phyloP scores from a whole-genome alignment of 148 eudicot genomes.

The Rheum nobile region DNA sequence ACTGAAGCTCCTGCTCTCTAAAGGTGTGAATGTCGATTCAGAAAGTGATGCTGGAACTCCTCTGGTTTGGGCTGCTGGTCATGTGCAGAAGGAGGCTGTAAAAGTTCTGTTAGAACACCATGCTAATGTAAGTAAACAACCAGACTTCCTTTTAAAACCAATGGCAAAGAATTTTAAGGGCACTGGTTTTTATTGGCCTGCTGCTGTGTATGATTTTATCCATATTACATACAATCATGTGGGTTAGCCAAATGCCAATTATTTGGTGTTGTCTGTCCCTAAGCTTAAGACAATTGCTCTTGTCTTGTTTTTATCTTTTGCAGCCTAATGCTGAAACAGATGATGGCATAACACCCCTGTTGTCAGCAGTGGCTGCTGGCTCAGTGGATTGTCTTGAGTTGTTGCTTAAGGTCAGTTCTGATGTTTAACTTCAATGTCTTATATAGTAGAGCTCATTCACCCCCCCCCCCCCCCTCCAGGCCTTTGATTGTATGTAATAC shows the following conservation, averaged over 20 bases:
- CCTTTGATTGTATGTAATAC: background rate
- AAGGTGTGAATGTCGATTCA: conserved; percentile 54
- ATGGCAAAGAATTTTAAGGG: background rate
- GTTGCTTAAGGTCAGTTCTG: conserved; percentile 57
- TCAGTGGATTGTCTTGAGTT: conserved; percentile 61
- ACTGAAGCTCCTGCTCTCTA: conserved; percentile 54
- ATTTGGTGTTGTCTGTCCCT: background rate
- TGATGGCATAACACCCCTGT: conserved; percentile 63
- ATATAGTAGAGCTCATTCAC: background rate
- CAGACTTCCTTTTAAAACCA: background rate
- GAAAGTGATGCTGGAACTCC: conserved; percentile 98
- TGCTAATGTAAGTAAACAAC: conserved; percentile 54
- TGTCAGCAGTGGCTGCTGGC: conserved; percentile 92
- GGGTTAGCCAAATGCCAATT: background rate
- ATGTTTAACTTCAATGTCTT: background rate
- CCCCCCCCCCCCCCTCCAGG: no score
- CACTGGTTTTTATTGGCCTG: background rate
- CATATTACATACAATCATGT: background rate
- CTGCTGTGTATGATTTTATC: background rate
- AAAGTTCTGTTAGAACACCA: conserved; percentile 62
- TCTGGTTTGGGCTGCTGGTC: conserved; percentile 98
- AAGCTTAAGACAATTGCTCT: background rate
- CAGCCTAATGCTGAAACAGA: conserved; percentile 90
- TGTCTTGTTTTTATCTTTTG: conserved; percentile 14
- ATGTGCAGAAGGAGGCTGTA: conserved; percentile 68